Conservation (phyloP, 345 rosid genomes). For the Cardamine chenopodiifolia region DNA sequence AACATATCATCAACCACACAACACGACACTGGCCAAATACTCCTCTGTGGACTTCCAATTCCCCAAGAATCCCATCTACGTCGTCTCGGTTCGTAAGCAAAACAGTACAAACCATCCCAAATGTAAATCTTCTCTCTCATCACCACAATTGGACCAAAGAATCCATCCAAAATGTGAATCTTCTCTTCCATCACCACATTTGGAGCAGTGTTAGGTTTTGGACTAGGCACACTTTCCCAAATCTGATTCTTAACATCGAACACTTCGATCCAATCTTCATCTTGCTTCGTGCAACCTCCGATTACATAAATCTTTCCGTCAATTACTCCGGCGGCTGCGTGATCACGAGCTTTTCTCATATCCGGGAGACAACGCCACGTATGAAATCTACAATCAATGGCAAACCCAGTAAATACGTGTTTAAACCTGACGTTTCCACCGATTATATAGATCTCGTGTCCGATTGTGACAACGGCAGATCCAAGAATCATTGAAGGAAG, state of each 20-base stretch:
- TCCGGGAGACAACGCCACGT: not conserved
- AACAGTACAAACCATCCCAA: no score
- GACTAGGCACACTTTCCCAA: not conserved
- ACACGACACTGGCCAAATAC: not conserved
- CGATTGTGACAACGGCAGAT: conserved; percentile 4
- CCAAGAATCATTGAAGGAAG: not conserved
- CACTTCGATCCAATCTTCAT: not conserved
- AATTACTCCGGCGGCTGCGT: conserved; percentile 1
- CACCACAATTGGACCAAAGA: not conserved
- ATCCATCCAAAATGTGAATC: no score
- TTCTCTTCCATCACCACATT: not conserved
- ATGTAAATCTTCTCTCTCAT: not conserved
- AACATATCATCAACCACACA: conserved; percentile 4
- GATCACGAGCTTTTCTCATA: not conserved
- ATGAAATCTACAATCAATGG: not conserved
- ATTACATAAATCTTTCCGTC: conserved; percentile 15
- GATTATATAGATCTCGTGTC: not conserved
- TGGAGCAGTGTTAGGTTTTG: not conserved
- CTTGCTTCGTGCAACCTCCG: not conserved
- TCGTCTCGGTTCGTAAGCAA: not conserved
- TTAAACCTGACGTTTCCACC: not conserved
- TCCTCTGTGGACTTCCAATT: not conserved
- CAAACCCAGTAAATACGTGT: not conserved
- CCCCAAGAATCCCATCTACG: not conserved
- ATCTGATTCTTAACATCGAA: not conserved